Evolutionary conservation across 1,284 basidiomycete species (phyloP).

Genomic region (Cutaneotrichosporon sp.): DNA sequence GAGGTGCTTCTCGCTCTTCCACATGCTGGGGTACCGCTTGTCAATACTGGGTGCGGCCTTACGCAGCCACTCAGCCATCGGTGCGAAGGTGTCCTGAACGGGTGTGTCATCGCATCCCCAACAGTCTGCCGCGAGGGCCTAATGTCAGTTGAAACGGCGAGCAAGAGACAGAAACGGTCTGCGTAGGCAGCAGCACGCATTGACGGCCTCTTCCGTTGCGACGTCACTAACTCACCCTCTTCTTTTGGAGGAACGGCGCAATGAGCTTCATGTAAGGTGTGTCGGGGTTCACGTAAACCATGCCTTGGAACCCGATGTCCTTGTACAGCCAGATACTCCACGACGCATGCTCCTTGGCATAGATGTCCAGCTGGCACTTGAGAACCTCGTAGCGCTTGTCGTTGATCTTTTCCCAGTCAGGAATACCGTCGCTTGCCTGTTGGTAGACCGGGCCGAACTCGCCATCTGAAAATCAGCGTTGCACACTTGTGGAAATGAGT

Average conservation of each 20-base stretch:
- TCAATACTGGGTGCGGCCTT: conserved; percentile 41
- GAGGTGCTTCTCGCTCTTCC: conserved; percentile 37
- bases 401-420: conserved; percentile 59
- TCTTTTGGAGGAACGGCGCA: conserved; percentile 59
- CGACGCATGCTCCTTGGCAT: conserved; percentile 55
- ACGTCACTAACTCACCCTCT: conserved; percentile 39
- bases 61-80: conserved; percentile 56
- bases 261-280: conserved; percentile 67
- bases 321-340: conserved; percentile 86
- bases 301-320: conserved; percentile 73
- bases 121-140: conserved; percentile 60
- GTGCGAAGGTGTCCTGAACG: conserved; percentile 58
- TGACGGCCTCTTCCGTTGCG: background rate
- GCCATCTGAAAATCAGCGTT: conserved; percentile 43
- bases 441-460: conserved; percentile 55
- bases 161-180: too few relatives aligned
- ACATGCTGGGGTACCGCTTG: conserved; percentile 42
- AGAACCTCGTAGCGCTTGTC: conserved; percentile 61
- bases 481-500: too few relatives aligned
- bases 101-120: conserved; percentile 54
- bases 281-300: conserved; percentile 62
- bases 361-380: conserved; percentile 67
- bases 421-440: conserved; percentile 25
- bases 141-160: too few relatives aligned
- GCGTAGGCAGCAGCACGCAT: too few relatives aligned